Percentiles rank a stretch among this genome's conserved stretches.
These are phyloP conservation scores for Pseudogymnoascus sp. DNA, from an alignment of 2,329 filamentous ascomycete species.

Conservation along the genomic window DNA sequence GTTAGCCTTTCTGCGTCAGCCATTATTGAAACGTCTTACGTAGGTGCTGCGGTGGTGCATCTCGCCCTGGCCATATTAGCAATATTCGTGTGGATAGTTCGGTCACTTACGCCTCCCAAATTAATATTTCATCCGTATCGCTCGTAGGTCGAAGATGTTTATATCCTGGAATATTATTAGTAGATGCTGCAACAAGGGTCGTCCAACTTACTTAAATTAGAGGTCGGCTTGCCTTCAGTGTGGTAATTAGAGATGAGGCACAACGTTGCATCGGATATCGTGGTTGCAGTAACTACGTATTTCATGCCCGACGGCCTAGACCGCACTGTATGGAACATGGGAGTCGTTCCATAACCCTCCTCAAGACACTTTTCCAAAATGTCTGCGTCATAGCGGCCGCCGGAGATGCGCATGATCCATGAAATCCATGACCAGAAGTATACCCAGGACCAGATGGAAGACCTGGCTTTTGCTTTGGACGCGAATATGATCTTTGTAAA, in stretches of 20 bases:
- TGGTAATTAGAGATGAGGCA: too few species aligned
- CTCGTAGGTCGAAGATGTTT: background rate
- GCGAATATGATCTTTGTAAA: background rate
- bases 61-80: background rate
- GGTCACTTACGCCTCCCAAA: conserved; percentile 22
- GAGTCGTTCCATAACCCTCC: conserved; percentile 13
- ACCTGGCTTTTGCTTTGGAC: background rate
- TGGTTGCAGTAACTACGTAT: conserved; percentile 19
- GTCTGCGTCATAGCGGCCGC: conserved; percentile 14
- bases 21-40: too few species aligned
- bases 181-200: too few species aligned
- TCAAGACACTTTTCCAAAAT: conserved; percentile 16
- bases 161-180: too few species aligned
- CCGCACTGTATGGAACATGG: conserved; percentile 17
- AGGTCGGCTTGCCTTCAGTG: too few species aligned
- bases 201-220: too few species aligned
- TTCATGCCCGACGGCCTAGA: conserved; percentile 17
- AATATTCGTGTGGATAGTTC: background rate
- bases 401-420: background rate
- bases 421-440: background rate
- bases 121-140: conserved; percentile 15
- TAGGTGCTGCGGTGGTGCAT: too few species aligned
- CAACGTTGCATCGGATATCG: conserved; percentile 11
- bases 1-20: too few species aligned
- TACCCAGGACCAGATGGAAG: background rate